Base-by-base conservation (phyloP, 108 stramenopile genomes). In the Fistulifera pelliculosa region DNA sequence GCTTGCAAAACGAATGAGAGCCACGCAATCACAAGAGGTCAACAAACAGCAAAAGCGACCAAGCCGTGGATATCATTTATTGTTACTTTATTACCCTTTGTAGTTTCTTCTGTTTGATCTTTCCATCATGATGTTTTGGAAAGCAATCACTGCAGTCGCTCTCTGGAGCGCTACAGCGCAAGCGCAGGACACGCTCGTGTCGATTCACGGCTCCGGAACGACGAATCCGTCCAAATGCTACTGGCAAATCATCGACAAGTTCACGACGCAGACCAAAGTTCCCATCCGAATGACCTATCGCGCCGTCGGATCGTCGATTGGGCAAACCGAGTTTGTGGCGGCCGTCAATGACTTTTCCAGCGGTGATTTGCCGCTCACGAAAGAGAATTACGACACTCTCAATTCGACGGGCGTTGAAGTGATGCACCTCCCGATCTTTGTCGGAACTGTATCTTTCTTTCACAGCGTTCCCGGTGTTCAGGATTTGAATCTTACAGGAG, bases 191-290 rank as follows among this genome's bases (percentile, higher is more conserved):
- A n/a, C n/a, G n/a, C n/a, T 52, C 1, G 44, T 79, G 39, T 54
- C 40, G 25, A 17, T 94, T 25, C 80, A 90, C 41, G 92, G 92
- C 38, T 70, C 68, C 27, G 92, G 92, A 13, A 94, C 92, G 12
- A 94, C 92, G 16, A 94, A 94, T 55, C 92, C 92, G 21, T 79
- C 78, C 47, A 83, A 81, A 52, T 94, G 83, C 66, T 81, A 73
- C 50, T 90, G 86, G 85, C 62, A 78, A 40, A 73, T 90, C 27
- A 80, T 94, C 69, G 70, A 75, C 40, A 16, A 43, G 41, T 62
- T 77, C 25, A 45, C 70, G 24, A 70, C 69, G 15, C 81, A 72
- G 24, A 59, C 78, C 55, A 82, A 81, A 50, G 38, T 67, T 17
- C 81, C 84, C 47, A 54, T 71, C 19, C 74, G 70, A 11, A 65